Evolutionary conservation across 2,329 filamentous ascomycete species (phyloP).

Genomic region (Calonectria fujianensis): DNA sequence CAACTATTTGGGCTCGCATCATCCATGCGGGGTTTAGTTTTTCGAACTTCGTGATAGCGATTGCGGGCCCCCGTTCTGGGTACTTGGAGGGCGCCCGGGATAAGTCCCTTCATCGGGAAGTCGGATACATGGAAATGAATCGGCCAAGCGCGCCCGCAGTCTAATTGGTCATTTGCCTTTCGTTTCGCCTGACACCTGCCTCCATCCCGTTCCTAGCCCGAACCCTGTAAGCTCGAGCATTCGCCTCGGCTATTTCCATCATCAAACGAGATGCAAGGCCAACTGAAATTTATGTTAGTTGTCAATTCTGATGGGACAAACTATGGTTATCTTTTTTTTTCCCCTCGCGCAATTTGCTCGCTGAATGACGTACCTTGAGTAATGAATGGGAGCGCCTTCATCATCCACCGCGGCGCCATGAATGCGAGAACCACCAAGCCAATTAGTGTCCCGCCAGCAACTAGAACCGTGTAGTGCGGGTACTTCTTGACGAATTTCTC

Average conservation of each 20-base stretch:
- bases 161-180: not conserved
- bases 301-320: accelerated
- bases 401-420: constrained; percentile 46
- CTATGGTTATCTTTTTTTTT: not conserved
- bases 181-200: not conserved
- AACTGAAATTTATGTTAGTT: constrained; percentile 21
- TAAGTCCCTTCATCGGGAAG: not conserved
- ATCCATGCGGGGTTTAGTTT: constrained; percentile 23
- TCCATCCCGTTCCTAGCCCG: constrained; percentile 47
- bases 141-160: not conserved
- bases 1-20: constrained; percentile 10
- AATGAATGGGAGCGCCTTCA: constrained; percentile 50
- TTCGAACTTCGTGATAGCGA: constrained; percentile 27
- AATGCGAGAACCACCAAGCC: constrained; percentile 47
- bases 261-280: constrained; percentile 53
- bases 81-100: constrained; percentile 37
- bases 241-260: constrained; percentile 42
- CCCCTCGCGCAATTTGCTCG: constrained; percentile 29
- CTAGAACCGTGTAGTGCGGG: constrained; percentile 46
- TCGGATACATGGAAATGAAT: not conserved
- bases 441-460: constrained; percentile 45
- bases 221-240: constrained; percentile 41
- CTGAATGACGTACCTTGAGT: constrained; percentile 42
- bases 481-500: constrained; percentile 49
- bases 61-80: constrained; percentile 47